A percentile compares a stretch with the other conserved stretches of the same genome.
Evolutionary conservation across 768 basidiomycete genomes (phyloP).

Genomic region (Plicaturopsis crispa): DNA sequence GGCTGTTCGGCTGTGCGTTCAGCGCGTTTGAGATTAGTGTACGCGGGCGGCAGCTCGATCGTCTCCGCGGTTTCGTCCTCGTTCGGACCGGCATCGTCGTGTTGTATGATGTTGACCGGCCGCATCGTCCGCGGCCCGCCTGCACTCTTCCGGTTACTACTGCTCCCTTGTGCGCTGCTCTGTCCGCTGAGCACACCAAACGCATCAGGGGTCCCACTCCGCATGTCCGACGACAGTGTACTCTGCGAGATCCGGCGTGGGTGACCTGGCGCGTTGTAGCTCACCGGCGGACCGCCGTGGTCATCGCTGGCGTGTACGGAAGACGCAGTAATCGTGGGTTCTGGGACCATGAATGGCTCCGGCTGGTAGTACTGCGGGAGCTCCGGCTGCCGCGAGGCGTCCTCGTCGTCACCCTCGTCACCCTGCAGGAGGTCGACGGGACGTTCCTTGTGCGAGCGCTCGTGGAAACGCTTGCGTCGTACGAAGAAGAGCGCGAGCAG

Average conservation of each 20-base stretch:
- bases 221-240: conserved; percentile 28
- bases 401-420: conserved; percentile 44
- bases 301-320: conserved; percentile 17
- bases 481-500: conserved; percentile 41
- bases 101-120: conserved; percentile 76
- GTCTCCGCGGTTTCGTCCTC: conserved; percentile 52
- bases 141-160: conserved; percentile 36
- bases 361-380: conserved; percentile 69
- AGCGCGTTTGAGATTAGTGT: conserved; percentile 45
- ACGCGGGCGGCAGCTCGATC: conserved; percentile 79
- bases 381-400: conserved; percentile 30
- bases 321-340: conserved; percentile 41
- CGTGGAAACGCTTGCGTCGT: conserved; percentile 34
- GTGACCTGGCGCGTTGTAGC: too few relatives aligned
- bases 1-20: background rate
- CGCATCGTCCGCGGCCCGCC: conserved; percentile 43
- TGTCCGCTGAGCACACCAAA: conserved; percentile 14
- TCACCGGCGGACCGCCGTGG: conserved; percentile 27
- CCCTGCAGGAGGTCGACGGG: conserved; percentile 61
- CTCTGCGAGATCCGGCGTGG: conserved; percentile 9
- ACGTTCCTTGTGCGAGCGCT: conserved; percentile 39
- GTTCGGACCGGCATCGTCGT: conserved; percentile 73
- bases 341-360: conserved; percentile 68
- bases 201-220: conserved; percentile 41
- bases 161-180: conserved; percentile 16